phyloP scores from a whole-genome alignment of 768 basidiomycete species.

The Coprinellus aureogranulatus region DNA sequence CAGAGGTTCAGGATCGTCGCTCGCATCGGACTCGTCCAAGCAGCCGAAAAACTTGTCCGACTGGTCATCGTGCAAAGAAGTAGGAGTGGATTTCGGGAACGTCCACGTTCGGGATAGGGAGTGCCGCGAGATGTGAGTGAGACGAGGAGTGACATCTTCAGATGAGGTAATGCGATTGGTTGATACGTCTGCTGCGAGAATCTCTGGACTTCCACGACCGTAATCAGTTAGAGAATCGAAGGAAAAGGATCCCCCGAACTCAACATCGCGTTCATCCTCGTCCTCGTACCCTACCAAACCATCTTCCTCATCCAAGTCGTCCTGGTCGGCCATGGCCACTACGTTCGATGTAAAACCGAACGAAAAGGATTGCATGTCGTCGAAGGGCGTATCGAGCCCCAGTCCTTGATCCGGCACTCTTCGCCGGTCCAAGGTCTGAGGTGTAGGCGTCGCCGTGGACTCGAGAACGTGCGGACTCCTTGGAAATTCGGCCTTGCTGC shows the following conservation, averaged over 20 bases:
- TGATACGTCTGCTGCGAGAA: too few species aligned
- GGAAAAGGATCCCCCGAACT: constrained; percentile 51
- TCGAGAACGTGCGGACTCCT: constrained; percentile 46
- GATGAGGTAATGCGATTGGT: neutral
- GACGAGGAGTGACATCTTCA: constrained; percentile 21
- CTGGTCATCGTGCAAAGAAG: neutral
- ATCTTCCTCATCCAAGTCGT: constrained; percentile 49
- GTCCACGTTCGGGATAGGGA: constrained; percentile 47
- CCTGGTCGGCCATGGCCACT: constrained; percentile 52
- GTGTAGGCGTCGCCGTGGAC: constrained; percentile 26
- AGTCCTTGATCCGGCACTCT: constrained; percentile 41
- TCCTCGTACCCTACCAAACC: constrained; percentile 69
- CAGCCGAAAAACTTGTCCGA: constrained; percentile 80
- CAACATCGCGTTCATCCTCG: constrained; percentile 57
- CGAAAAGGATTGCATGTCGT: constrained; percentile 59
- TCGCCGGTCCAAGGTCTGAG: constrained; percentile 9
- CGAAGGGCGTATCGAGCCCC: constrained; percentile 60
- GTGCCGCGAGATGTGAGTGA: neutral
- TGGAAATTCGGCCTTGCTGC: constrained; percentile 22
- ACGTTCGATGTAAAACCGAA: constrained; percentile 48
- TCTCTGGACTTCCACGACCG: too few species aligned
- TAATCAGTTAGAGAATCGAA: constrained; percentile 52
- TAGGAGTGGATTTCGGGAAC: constrained; percentile 40
- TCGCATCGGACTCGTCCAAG: constrained; percentile 49
- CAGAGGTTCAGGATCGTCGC: constrained; percentile 35